Evolutionary conservation across 192 early-diverging fungal species (phyloP).

Genomic region (Linnemannia schmuckeri): DNA sequence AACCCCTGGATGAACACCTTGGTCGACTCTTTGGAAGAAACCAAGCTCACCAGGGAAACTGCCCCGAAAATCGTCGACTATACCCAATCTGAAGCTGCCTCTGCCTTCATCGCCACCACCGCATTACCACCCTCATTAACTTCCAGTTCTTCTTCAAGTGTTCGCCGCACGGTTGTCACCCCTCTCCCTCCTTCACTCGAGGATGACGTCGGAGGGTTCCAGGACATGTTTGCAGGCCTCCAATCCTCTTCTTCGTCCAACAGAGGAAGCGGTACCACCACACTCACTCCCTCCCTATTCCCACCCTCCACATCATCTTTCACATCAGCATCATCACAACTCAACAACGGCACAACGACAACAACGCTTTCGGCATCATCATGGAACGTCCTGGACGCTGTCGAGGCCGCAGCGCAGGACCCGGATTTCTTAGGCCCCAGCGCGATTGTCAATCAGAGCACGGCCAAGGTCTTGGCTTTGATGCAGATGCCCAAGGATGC

Average conservation of each 20-base stretch:
- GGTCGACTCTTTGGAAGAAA: constrained; percentile 28
- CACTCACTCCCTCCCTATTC: background rate
- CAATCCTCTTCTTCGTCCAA: background rate
- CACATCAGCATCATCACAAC: background rate
- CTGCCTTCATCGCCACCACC: background rate
- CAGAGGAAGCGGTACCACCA: background rate
- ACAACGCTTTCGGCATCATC: background rate
- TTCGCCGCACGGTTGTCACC: background rate
- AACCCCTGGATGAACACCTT: constrained; percentile 51
- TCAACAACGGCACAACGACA: background rate
- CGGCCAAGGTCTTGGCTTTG: constrained; percentile 55
- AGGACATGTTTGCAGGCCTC: constrained; percentile 34
- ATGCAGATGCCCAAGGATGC: constrained; percentile 79
- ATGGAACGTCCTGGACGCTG: constrained; percentile 49
- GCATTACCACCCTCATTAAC: background rate
- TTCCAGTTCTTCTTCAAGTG: background rate
- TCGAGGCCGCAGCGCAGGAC: constrained; percentile 38
- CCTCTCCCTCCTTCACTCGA: constrained; percentile 18
- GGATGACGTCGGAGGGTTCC: constrained; percentile 39
- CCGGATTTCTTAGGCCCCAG: constrained; percentile 37
- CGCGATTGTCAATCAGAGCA: constrained; percentile 12
- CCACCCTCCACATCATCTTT: background rate
- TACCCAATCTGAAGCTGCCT: constrained; percentile 29
- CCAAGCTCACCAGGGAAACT: constrained; percentile 5
- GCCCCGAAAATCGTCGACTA: constrained; percentile 20